These are phyloP conservation scores for Suillus hirtellus DNA, from an alignment of 768 basidiomycete genomes.

Conservation along the genomic window DNA sequence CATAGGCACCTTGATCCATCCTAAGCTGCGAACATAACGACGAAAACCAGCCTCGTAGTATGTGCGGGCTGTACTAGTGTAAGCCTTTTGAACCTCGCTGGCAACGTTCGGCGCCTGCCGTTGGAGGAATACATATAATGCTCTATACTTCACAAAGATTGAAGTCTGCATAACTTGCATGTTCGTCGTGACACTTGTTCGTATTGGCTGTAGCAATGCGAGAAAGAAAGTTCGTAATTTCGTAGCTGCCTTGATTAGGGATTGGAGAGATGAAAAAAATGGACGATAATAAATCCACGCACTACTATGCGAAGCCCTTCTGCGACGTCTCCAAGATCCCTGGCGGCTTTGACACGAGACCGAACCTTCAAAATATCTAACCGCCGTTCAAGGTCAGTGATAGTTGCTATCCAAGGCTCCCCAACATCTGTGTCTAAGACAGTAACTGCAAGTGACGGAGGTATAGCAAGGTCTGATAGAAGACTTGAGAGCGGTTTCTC, in stretches of 20 bases:
- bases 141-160: conserved; percentile 77
- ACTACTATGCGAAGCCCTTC: conserved; percentile 91
- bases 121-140: conserved; percentile 82
- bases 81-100: conserved; percentile 84
- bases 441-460: conserved; percentile 72
- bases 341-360: conserved; percentile 82
- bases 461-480: conserved; percentile 76
- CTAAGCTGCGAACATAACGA: conserved; percentile 81
- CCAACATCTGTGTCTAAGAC: conserved; percentile 85
- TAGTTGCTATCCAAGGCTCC: conserved; percentile 84
- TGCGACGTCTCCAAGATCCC: conserved; percentile 77
- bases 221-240: conserved; percentile 89
- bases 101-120: conserved; percentile 82
- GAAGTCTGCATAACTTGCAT: conserved; percentile 91
- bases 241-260: conserved; percentile 67
- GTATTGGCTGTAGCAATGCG: conserved; percentile 79
- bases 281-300: conserved; percentile 29
- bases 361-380: conserved; percentile 69
- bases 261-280: conserved; percentile 5
- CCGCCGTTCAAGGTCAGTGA: conserved; percentile 78
- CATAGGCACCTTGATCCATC: conserved; percentile 64
- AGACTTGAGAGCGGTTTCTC: conserved; percentile 85
- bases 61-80: conserved; percentile 76
- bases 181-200: conserved; percentile 83
- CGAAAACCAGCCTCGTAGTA: conserved; percentile 97